phyloP scores from a whole-genome alignment of 352 stramenopile species.

The Globisporangium sylvaticum region DNA sequence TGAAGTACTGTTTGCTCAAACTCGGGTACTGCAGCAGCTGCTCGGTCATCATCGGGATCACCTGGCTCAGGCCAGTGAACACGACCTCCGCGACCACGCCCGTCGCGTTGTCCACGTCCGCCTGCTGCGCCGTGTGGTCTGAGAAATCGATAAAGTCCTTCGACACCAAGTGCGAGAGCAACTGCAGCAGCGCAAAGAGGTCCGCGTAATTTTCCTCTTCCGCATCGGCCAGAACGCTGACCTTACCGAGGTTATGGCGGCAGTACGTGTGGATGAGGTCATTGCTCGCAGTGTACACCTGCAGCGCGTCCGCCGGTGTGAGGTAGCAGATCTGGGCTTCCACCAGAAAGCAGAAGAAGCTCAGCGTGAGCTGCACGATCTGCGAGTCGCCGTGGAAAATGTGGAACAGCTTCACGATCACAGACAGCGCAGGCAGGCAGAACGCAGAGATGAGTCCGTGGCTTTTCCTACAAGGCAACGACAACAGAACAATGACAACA shows the following conservation, averaged over 20 bases:
- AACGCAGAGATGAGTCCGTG: constrained; percentile 60
- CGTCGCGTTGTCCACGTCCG: constrained; percentile 52
- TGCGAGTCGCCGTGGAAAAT: constrained; percentile 70
- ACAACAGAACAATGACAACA: neutral
- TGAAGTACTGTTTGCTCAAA: constrained; percentile 89
- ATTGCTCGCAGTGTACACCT: constrained; percentile 70
- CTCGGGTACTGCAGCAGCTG: constrained; percentile 80
- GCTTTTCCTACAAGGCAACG: constrained; percentile 29
- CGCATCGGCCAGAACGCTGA: constrained; percentile 50
- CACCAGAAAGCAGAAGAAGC: constrained; percentile 77
- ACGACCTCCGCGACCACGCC: constrained; percentile 83
- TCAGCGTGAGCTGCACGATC: constrained; percentile 68
- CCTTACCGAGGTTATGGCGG: constrained; percentile 64
- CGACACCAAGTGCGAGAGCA: constrained; percentile 73
- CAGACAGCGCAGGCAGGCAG: constrained; percentile 59
- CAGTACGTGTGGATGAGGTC: constrained; percentile 69
- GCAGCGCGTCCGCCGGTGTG: constrained; percentile 54
- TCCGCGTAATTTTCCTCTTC: constrained; percentile 81
- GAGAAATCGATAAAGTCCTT: constrained; percentile 89
- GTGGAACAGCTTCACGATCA: constrained; percentile 75
- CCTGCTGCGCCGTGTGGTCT: constrained; percentile 55
- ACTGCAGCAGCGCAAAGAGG: constrained; percentile 66
- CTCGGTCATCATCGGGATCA: constrained; percentile 90
- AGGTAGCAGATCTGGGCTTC: constrained; percentile 82
- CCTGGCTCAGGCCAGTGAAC: constrained; percentile 80